Conservation (phyloP, 441 rosid genomes). For the Gossypium aridum region DNA sequence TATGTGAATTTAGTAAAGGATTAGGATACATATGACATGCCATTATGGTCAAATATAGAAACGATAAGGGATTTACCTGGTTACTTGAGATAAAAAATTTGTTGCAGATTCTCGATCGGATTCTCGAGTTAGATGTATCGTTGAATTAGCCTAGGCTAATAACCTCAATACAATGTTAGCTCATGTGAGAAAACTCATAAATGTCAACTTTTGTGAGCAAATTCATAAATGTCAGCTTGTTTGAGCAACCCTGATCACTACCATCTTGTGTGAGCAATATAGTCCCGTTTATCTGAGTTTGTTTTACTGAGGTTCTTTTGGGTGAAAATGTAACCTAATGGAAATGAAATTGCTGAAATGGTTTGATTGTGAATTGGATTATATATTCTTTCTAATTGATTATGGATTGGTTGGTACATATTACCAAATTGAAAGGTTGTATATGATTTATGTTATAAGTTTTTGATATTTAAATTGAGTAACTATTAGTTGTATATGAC, state of each 20-base stretch:
- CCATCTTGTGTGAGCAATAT: background rate
- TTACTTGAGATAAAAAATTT: background rate
- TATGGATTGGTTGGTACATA: background rate
- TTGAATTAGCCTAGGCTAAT: background rate
- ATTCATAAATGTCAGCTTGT: too few species aligned
- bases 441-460: background rate
- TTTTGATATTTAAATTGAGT: too few species aligned
- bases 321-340: background rate
- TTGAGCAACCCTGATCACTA: background rate
- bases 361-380: background rate
- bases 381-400: background rate
- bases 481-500: too few species aligned
- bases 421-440: background rate
- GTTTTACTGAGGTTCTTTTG: background rate
- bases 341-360: background rate
- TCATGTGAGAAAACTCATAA: background rate
- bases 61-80: background rate
- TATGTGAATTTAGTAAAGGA: background rate
- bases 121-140: too few species aligned
- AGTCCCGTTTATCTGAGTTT: background rate
- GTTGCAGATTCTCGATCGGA: background rate
- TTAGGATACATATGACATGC: background rate
- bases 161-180: background rate
- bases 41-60: background rate
- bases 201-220: too few species aligned